Evolutionary conservation across 1,284 basidiomycete species (phyloP), one percentile per base, ranked within the genome.

Genomic region (Cryptococcus depauperatus): DNA sequence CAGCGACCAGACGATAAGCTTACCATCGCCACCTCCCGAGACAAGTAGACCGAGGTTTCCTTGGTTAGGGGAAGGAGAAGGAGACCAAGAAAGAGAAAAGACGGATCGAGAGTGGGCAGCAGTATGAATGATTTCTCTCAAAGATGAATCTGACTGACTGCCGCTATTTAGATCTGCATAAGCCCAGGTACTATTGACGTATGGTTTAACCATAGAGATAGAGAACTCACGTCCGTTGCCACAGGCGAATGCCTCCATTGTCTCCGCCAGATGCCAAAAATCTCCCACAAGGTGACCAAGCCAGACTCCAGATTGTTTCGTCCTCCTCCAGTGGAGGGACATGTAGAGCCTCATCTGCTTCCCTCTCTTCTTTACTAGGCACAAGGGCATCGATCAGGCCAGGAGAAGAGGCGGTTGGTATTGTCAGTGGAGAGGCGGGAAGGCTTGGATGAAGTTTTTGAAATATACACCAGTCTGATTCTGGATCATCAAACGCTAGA

Each of bases 381-480:
- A 50, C 40, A 16, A 62, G 44, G 3, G 48, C 48, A 19, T 38
- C n/a, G 22, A 50, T 41, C 33, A 50, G 32, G 10, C 52, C 32
- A 19, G 19, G 43, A n/a, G 41, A 32, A 9, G 53, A 43, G n/a
- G 52, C 26, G 26, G 46, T 22, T 29, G 52, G 44, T 19, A 64
- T 35, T 21, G 52, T 43, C 10, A 63, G 51, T 16, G 57, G 44
- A 5, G 50, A 26, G 7, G 58, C 44, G 2, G 84, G 84, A 0
- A 77, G 72, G 59, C 91, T 85, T 2, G 88, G 88, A 1, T 77
- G 77, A 3, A 95, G 76, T 1, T 88, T 90, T 45, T 80, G 69
- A 57, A 88, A 86, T 60, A 83, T 84, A 66, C 81, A 91, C 90
- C 95, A 97, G 68, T 98, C 93, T 55, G 93, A 90, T 18, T 81